Percentiles rank a stretch among this genome's conserved stretches.
These are phyloP conservation scores for Tricholoma sp. DNA, from an alignment of 768 basidiomycete genomes.

Conservation along the genomic window DNA sequence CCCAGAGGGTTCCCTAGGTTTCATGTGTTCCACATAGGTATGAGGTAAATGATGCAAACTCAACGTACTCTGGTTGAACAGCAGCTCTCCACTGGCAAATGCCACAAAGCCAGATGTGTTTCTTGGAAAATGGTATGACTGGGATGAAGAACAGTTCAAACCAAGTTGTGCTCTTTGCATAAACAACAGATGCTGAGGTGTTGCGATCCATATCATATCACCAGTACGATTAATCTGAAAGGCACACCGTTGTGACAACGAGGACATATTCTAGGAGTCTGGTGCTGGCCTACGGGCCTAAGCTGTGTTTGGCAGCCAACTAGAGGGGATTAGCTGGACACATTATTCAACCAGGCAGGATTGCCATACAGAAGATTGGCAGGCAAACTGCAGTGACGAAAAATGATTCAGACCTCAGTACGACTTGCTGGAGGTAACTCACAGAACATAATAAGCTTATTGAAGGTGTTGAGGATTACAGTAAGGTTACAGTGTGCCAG, in stretches of 20 bases:
- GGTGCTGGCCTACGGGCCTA: conserved; percentile 48
- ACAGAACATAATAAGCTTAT: conserved; percentile 23
- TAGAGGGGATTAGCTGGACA: conserved; percentile 23
- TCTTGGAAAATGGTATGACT: conserved; percentile 56
- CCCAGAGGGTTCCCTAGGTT: conserved; percentile 24
- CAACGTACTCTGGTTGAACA: conserved; percentile 44
- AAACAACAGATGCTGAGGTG: conserved; percentile 49
- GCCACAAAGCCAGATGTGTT: conserved; percentile 63
- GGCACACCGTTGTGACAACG: conserved; percentile 63
- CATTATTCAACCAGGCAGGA: conserved; percentile 1
- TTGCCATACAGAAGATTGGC: conserved; percentile 43
- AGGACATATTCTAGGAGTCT: conserved; percentile 53
- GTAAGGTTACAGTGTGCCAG: too few relatives aligned
- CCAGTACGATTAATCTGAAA: conserved; percentile 4
- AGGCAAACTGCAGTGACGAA: conserved; percentile 37
- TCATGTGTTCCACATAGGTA: neutral
- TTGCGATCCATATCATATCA: conserved; percentile 1
- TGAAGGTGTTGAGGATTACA: too few relatives aligned
- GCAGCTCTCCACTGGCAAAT: conserved; percentile 65
- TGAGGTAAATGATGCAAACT: neutral
- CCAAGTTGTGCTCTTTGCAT: conserved; percentile 64
- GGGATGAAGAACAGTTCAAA: conserved; percentile 76
- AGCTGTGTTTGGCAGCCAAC: conserved; percentile 64
- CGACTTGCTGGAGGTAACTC: neutral
- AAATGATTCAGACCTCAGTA: neutral